phyloP scores from a whole-genome alignment of 768 basidiomycete genomes.

The Rhizopogon roseolus region DNA sequence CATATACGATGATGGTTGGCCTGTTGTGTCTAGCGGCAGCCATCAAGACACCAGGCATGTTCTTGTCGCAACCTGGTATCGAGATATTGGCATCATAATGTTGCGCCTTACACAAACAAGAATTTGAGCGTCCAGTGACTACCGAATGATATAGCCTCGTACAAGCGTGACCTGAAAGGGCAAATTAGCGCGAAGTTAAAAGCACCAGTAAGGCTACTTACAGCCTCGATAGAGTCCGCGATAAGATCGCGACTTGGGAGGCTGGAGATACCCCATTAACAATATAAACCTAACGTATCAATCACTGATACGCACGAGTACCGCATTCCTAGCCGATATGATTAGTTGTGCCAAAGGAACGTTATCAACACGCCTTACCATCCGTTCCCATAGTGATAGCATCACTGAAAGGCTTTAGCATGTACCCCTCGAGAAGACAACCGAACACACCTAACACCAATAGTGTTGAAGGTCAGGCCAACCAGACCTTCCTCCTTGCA shows the following conservation, averaged over 20 bases:
- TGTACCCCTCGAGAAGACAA: background rate
- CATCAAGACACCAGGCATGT: slow-evolving; percentile 88
- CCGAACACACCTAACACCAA: slow-evolving; percentile 68
- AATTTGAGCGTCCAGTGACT: background rate
- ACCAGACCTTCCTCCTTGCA: slow-evolving; percentile 78
- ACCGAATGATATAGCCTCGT: slow-evolving; percentile 3
- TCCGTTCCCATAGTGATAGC: slow-evolving; percentile 90
- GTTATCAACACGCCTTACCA: slow-evolving; percentile 38
- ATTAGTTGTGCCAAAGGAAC: background rate
- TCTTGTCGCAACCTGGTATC: slow-evolving; percentile 88
- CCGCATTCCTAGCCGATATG: slow-evolving; percentile 62
- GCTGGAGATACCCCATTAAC: slow-evolving; percentile 30
- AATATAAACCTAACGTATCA: background rate
- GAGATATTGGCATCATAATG: slow-evolving; percentile 87
- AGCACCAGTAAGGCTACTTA: slow-evolving; percentile 25
- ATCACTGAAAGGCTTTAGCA: slow-evolving; percentile 42
- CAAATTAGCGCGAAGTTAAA: background rate
- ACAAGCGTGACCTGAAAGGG: slow-evolving; percentile 51
- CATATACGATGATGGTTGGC: slow-evolving; percentile 83
- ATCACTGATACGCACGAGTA: slow-evolving; percentile 60
- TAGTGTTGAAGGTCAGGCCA: slow-evolving; percentile 80
- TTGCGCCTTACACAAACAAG: slow-evolving; percentile 54
- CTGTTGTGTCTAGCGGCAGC: slow-evolving; percentile 85
- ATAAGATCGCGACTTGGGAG: slow-evolving; percentile 86
- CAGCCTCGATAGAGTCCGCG: slow-evolving; percentile 85